Base-by-base conservation (phyloP, 805 yeast species). In the Blastobotrys chiropterorum region DNA sequence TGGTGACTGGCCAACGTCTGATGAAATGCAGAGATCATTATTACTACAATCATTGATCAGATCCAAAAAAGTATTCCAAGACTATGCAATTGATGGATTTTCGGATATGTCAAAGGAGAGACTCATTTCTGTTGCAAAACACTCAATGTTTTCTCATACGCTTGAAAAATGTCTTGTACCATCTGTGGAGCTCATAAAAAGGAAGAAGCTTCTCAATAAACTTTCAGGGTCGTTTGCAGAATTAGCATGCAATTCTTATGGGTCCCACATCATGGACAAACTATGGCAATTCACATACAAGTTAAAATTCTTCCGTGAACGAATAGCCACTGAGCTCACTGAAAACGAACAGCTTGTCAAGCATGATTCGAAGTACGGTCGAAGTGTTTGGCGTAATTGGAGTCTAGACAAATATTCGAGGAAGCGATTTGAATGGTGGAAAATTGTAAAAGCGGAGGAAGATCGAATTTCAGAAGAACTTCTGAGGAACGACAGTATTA, bases 321-420 rank as follows among this genome's bases (percentile, higher is more conserved):
- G 92, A 59, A 78, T 92, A 54, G 97, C 95, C 0, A 76, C 77
- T 20, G 83, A 82, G 53, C 70, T 92, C 54, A 62, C 72, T 22
- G 53, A 57, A 11, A 77, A 82, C 43, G 77, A 83, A 40, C 84
- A 80, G 39, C 74, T 76, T 55, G 85, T 94, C 44, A 90, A 94
- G 71, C n/a, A n/a, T n/a, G 88, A 83, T 55, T 86, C 96, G 63
- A 78, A 74, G 11, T 94, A 92, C 63, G 99, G 99, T 38, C 80
- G 84, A 64, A 77, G 82, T 60, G 98, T 94, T 1, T 94, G 97
- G 98, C 87, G 85, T 66, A 92, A 92, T 67, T 94, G 97, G 97
- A 71, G 78, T 30, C 77, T 92, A 83, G 98, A 94, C 65, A 69
- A 83, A 60, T 92, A 81, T 62, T 64, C 72, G 8, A 76, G 95